Evolutionary conservation across 345 rosid genomes (phyloP), one percentile per base, ranked within the genome.

Genomic region (Iberis pinnata): DNA sequence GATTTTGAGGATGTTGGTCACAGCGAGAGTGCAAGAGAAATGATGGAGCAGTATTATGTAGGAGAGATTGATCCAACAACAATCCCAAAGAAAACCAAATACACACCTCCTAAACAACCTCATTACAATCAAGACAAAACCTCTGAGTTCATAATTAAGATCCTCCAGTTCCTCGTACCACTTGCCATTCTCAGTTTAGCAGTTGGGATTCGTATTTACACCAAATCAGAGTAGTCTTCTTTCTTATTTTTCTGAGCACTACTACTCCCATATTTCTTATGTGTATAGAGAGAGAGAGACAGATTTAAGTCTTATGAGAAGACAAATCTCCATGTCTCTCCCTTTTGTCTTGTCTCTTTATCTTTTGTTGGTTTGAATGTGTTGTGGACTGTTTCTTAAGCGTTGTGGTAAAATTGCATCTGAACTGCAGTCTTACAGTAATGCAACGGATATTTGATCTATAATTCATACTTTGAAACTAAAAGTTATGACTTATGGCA

Each of bases 41-140:
- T 75, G 80, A 76, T 76, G 89, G 76, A 73, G 1, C 75, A 80
- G 36, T 83, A 70, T 76, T 73, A 64, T 27, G 69, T 86, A 0
- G 93, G 97, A 27, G 70, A 76, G 42, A 78, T 80, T 11, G 83
- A 85, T 63, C 15, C 56, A 6, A 55, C 84, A n/a, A 80, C 93
- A 19, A 68, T 83, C 51, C 95, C 95, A 0, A 54, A 65, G 52
- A 79, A 64, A 75, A 71, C 17, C 33, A 68, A 33, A 9, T 82
- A 85, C 57, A 61, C 75, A 12, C 85, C 92, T 48, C 89, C 87
- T 0, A 76, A 85, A 51, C 85, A 85, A 68, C 83, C 92, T 15
- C 76, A 74, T 33, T 73, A 78, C 80, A 83, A 78, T 59, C 95
- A 79, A 53, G 92, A 85, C 80, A 88, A 83, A 79, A 81, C 87